Base-by-base conservation (phyloP, 2,329 filamentous ascomycete genomes). In the Lasiodiplodia gonubiensis region DNA sequence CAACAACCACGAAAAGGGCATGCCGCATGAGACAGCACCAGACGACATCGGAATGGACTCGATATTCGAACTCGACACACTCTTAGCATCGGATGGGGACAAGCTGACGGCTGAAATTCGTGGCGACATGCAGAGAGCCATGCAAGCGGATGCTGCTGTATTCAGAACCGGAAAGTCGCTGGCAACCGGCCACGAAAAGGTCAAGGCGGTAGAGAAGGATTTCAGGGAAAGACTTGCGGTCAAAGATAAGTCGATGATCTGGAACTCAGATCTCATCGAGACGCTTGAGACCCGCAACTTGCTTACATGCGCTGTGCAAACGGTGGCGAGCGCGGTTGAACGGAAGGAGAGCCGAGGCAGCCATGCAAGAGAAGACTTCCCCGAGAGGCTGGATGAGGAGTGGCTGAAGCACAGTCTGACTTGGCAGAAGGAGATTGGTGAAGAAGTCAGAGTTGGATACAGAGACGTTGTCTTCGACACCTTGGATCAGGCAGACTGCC, bases 381-480 rank as follows among this genome's bases (percentile, higher is more conserved):
- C 77, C 1, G 79, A 82, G 35, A 71, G 82, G 2, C 72, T 80
- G 68, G 80, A 84, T 70, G 73, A 74, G 33, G 66, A 74, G 64
- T 84, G 81, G 80, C 77, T 84, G 80, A 81, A 79, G 73, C 82
- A 84, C 76, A 83, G 78, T 68, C 67, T 84, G 68, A 82, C 76
- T 25, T 84, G 82, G 82, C 81, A 84, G 74, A 70, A 65, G 46
- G 72, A 70, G 18, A 73, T 79, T 4, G 80, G 77, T 0, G 75
- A 80, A 11, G 75, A 79, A 5, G 81, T 84, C 1, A 72, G 70
- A 68, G 75, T 81, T 69, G 80, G 79, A 35, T 83, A 79, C 67
- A 77, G 82, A 61, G 76, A 68, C 16, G 83, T 84, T 27, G 72
- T 75, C 25, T 77, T 80, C 76, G 70, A 72, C 37, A 84, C 82